Evolutionary conservation across 805 yeast genomes (phyloP).

Genomic region (Metschnikowia aberdeeniae): DNA sequence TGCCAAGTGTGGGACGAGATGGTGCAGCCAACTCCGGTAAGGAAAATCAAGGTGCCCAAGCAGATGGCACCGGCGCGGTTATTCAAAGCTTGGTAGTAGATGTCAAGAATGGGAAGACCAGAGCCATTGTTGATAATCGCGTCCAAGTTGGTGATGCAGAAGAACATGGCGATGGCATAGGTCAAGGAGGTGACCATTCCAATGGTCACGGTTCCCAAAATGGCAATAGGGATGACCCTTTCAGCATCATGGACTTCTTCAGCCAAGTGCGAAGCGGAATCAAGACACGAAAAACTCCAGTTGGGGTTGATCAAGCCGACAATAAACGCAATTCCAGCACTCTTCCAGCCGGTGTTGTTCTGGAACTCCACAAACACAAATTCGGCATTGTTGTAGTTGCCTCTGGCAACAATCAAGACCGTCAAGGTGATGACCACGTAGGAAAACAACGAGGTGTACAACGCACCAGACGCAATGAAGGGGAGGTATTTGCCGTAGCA

Average conservation of each 20-base stretch:
- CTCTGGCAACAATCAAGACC: constrained; percentile 36
- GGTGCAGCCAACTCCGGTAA: constrained; percentile 38
- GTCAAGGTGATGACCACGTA: constrained; percentile 34
- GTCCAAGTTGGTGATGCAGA: constrained; percentile 31
- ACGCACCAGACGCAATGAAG: constrained; percentile 29
- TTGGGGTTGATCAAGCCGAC: constrained; percentile 22
- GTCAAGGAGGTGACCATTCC: constrained; percentile 38
- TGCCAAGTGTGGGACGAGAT: constrained; percentile 42
- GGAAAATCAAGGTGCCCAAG: constrained; percentile 31
- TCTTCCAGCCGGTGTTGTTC: constrained; percentile 24
- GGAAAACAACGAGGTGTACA: constrained; percentile 33
- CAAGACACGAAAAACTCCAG: constrained; percentile 36
- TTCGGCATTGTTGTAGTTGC: constrained; percentile 31
- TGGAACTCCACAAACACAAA: constrained; percentile 23
- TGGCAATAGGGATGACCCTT: constrained; percentile 37
- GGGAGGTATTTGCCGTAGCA: constrained; percentile 36
- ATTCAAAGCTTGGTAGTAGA: constrained; percentile 36
- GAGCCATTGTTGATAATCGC: constrained; percentile 26
- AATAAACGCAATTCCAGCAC: constrained; percentile 19
- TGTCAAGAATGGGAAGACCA: constrained; percentile 40
- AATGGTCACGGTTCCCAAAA: constrained; percentile 38
- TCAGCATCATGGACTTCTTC: constrained; percentile 39
- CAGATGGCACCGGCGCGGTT: constrained; percentile 35
- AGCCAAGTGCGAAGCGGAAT: constrained; percentile 40
- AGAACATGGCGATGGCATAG: constrained; percentile 39